phyloP scores from a whole-genome alignment of 306 rosid species.

The Citrullus amarus region DNA sequence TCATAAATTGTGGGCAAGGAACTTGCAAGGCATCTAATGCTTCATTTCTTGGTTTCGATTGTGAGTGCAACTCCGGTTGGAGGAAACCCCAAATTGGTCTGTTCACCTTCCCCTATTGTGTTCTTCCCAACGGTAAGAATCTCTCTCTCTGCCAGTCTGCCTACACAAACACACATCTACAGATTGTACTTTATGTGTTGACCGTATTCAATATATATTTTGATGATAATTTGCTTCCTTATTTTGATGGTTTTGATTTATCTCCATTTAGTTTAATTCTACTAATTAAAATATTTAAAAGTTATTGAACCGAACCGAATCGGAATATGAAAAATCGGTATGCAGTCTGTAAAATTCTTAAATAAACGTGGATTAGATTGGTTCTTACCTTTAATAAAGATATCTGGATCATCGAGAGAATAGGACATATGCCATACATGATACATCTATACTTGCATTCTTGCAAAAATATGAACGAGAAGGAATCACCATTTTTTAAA shows the following conservation, averaged over 20 bases:
- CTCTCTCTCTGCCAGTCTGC: background rate
- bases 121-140: slow-evolving; percentile 28
- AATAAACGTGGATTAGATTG: background rate
- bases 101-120: slow-evolving; percentile 16
- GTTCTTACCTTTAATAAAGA: background rate
- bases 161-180: background rate
- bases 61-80: slow-evolving; percentile 27
- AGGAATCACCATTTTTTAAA: background rate
- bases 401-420: background rate
- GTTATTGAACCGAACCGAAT: background rate
- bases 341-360: background rate
- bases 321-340: background rate
- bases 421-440: background rate
- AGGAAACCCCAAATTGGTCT: slow-evolving; percentile 14
- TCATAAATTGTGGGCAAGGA: slow-evolving; percentile 29
- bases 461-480: background rate
- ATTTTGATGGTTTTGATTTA: background rate
- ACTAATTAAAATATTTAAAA: background rate
- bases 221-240: background rate
- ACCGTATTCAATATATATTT: background rate
- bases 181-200: background rate
- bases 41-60: slow-evolving; percentile 24
- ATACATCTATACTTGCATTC: background rate
- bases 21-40: slow-evolving; percentile 19
- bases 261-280: background rate